Evolutionary conservation across 148 eudicot genomes (phyloP).

Genomic region (Rhododendron ferrugineum): DNA sequence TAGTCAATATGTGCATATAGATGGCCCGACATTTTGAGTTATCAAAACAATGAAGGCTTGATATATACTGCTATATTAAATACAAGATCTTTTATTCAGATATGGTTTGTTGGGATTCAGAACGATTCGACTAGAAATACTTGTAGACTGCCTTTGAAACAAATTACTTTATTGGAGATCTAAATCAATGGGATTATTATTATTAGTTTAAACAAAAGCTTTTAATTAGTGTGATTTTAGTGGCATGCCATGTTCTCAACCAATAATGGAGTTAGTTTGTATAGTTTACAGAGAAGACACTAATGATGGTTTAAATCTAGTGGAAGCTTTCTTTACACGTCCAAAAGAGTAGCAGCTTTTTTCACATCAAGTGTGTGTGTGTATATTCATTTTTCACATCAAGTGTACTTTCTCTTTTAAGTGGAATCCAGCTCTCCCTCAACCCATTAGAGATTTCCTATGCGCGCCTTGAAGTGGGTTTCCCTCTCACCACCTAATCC

Average conservation of each 20-base stretch:
- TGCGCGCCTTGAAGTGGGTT: slow-evolving; percentile 27
- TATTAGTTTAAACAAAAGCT: neutral
- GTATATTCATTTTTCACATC: slow-evolving; percentile 40
- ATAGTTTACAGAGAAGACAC: slow-evolving; percentile 12
- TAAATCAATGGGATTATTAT: neutral
- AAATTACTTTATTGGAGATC: neutral
- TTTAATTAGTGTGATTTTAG: neutral
- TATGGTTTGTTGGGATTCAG: neutral
- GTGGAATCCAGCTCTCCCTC: slow-evolving; percentile 75
- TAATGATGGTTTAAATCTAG: slow-evolving; percentile 37
- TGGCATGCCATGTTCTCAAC: slow-evolving; percentile 14
- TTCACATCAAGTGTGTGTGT: slow-evolving; percentile 14
- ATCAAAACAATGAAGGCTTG: too few relatives aligned
- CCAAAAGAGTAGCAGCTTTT: slow-evolving; percentile 27
- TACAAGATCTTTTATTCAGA: neutral
- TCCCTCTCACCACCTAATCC: slow-evolving; percentile 49
- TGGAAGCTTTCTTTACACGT: slow-evolving; percentile 60
- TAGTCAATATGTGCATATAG: too few relatives aligned
- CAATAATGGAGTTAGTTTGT: slow-evolving; percentile 38
- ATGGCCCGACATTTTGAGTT: too few relatives aligned
- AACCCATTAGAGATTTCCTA: slow-evolving; percentile 20
- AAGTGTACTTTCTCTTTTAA: slow-evolving; percentile 19
- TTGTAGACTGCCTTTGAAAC: neutral
- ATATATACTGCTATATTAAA: too few relatives aligned
- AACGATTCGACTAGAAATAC: neutral